phyloP scores from a whole-genome alignment of 352 stramenopile species.

The Phytophthora melonis region DNA sequence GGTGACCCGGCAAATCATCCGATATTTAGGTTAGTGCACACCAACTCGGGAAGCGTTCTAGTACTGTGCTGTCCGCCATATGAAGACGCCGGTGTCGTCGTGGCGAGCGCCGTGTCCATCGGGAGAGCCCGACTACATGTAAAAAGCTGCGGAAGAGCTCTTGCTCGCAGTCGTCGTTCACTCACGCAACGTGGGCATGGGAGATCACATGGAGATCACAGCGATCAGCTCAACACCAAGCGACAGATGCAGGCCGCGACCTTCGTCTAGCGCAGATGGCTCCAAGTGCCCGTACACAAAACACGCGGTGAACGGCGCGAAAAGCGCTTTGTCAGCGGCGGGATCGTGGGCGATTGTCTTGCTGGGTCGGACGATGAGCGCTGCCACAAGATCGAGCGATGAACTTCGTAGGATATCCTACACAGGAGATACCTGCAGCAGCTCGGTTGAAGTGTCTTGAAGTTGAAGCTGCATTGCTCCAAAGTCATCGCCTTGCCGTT shows the following conservation, averaged over 20 bases:
- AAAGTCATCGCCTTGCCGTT: slow-evolving; percentile 9
- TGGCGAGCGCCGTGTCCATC: not conserved
- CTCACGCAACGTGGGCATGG: not conserved
- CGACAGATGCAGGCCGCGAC: slow-evolving; percentile 6
- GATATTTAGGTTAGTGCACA: too few species aligned
- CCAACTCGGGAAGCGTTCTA: too few species aligned
- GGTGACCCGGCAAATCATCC: too few species aligned
- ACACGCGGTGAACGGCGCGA: slow-evolving; percentile 23
- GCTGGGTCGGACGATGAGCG: not conserved
- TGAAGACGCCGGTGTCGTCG: not conserved
- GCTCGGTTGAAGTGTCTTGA: too few species aligned
- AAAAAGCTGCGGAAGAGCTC: not conserved
- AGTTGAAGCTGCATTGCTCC: not conserved
- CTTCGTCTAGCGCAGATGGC: slow-evolving; percentile 26
- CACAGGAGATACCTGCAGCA: too few species aligned
- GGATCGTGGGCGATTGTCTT: not conserved
- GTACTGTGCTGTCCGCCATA: not conserved
- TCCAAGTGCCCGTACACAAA: slow-evolving; percentile 15
- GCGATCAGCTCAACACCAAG: slow-evolving; percentile 10
- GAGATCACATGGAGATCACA: not conserved
- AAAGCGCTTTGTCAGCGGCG: slow-evolving; percentile 12
- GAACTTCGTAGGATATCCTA: too few species aligned
- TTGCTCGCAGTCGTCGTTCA: not conserved
- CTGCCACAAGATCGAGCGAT: not conserved
- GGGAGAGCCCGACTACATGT: slow-evolving; percentile 6